Evolutionary conservation across 352 stramenopile species (phyloP), one percentile per base, ranked within the genome.

Genomic region (Globisporangium lucens): DNA sequence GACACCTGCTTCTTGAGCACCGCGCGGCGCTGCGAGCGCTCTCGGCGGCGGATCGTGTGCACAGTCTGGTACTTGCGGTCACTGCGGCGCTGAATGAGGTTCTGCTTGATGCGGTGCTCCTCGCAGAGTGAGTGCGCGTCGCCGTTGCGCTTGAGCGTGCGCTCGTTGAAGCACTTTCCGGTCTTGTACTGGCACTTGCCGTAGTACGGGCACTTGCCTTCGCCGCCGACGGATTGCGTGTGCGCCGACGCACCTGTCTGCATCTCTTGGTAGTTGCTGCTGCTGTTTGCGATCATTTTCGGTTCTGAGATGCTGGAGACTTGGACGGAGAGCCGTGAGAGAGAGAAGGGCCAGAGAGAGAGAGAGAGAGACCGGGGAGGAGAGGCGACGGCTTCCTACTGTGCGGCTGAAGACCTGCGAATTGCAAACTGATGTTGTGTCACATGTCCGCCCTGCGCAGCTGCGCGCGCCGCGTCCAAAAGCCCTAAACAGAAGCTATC

Each of bases 111-210:
- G 51, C 87, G 85, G 78, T 95, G 87, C 65, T 95, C 85, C 52
- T 95, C 87, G 56, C 87, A 95, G 33, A 95, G 70, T 46, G 81
- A 91, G 72, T 95, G 87, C 6, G 78, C 83, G 55, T 93, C 78
- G 51, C 87, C 87, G 47, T 93, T 94, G 73, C 84, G 84, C 79
- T 94, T 94, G 69, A 91, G 75, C 27, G 87, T 90, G 64, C 87
- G 85, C 67, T 94, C 85, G 56, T 95, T 95, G 66, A 90, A 91
- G 72, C 87, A 95, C 69, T 95, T 95, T 74, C 87, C 84, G 30
- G 87, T 93, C 69, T 95, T 93, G 80, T 95, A 95, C 73, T 92
- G 81, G 68, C 85, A 95, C 69, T 93, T 95, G 71, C 85, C 85
- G 30, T 81, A 81, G 74, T 90, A 91, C 51, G 71, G 57, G 0